A percentile compares a stretch with the other conserved stretches of the same genome.
Evolutionary conservation across 306 rosid species (phyloP).

Genomic region (Gleditsia sinensis): DNA sequence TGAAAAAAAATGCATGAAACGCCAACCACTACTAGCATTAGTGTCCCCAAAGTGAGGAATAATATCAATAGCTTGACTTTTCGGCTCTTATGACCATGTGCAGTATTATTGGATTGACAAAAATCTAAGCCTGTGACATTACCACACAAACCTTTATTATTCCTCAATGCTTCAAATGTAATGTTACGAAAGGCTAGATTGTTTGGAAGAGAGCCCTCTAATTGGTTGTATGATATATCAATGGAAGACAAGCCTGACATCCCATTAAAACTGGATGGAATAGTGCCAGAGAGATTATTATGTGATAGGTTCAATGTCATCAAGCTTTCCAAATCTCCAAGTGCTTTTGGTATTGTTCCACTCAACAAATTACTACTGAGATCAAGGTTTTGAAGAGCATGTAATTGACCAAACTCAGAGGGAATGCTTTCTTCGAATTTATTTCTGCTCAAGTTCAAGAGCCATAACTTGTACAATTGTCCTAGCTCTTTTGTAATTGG

Average conservation of each 20-base stretch:
- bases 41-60: not conserved
- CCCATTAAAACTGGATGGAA: constrained; percentile 24
- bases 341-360: constrained; percentile 19
- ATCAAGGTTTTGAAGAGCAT: constrained; percentile 34
- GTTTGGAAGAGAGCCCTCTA: not conserved
- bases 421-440: not conserved
- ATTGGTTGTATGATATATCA: not conserved
- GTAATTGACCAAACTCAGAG: not conserved
- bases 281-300: constrained; percentile 26
- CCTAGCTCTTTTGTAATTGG: not conserved
- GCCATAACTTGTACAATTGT: not conserved
- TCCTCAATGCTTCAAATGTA: not conserved
- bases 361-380: constrained; percentile 20
- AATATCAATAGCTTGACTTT: not conserved
- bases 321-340: constrained; percentile 23
- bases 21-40: not conserved
- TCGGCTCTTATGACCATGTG: no score
- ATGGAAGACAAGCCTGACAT: constrained; percentile 25
- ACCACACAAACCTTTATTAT: not conserved
- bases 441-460: not conserved
- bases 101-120: not conserved
- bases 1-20: not conserved
- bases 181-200: not conserved
- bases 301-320: not conserved
- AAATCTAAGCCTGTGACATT: not conserved